Evolutionary conservation across 2,329 filamentous ascomycete genomes (phyloP), one percentile per base, ranked within the genome.

Genomic region (Lasiodiplodia sp.): DNA sequence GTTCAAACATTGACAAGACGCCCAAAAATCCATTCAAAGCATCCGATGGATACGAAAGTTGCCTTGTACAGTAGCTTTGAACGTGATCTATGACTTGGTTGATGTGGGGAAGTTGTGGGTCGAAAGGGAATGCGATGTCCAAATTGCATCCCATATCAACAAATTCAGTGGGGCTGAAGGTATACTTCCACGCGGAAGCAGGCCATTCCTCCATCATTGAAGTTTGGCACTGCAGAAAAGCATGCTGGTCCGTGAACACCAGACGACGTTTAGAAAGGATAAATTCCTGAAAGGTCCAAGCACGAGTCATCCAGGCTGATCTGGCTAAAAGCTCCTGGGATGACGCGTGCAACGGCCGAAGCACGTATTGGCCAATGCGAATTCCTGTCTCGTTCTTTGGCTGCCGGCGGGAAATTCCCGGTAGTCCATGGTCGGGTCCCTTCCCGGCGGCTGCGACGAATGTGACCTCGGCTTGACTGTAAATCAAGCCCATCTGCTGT

Each of bases 271-370:
- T 67, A 1, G 70, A 71, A 12, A 70, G 67, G 8, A 71, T 4
- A 25, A 70, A 70, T 18, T 71, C 70, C 49, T 71, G 70, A 1
- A 68, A 55, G 40, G 68, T 69, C 70, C 70, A 71, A 0, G 62
- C 69, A 8, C 70, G 66, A 12, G 37, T 67, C 10, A 70, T 62
- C 70, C 69, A 71, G 5, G 7, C 53, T 8, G 53, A 56, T 6
- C 37, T 16, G 12, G 53, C 16, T 16, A 56, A 28, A 21, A 56
- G 53, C 10, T 37, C 28, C 14, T 56, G 28, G 18, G 31, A 56
- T 8, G 53, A 18, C 16, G n/a, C 8, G 25, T 85, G 83, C 14
- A 31, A 28, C 4, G 4, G 12, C 16, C 18, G 31, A 16, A 55
- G 6, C 0, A 2, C 14, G 67, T 47, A 60, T 3, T 2, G 8